A percentile compares a stretch with the other conserved stretches of the same genome.
These are phyloP conservation scores for Saprolegnia diclina DNA, from an alignment of 352 stramenopile species.

Conservation along the genomic window DNA sequence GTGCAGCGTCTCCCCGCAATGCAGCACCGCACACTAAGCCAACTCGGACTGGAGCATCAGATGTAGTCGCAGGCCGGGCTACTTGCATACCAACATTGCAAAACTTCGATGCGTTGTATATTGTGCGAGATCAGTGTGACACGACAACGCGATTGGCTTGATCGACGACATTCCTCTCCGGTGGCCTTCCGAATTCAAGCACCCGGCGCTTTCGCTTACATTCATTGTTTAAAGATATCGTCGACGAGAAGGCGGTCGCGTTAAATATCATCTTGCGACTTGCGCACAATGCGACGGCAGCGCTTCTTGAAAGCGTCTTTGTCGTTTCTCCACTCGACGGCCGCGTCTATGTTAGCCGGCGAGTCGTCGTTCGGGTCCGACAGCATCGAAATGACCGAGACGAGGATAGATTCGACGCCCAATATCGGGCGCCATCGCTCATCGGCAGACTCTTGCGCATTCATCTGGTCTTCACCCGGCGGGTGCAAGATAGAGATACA, in stretches of 20 bases:
- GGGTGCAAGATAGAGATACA: slow-evolving; percentile 99
- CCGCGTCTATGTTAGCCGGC: slow-evolving; percentile 99
- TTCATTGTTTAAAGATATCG: too few relatives aligned
- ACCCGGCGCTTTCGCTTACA: too few relatives aligned
- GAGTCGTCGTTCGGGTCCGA: slow-evolving; percentile 99
- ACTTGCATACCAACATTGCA: too few relatives aligned
- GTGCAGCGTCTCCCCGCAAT: too few relatives aligned
- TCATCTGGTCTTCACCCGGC: slow-evolving; percentile 96
- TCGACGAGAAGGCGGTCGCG: neutral
- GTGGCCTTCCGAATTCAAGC: too few relatives aligned
- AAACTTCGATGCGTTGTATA: too few relatives aligned
- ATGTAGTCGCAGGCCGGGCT: too few relatives aligned
- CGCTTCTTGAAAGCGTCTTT: slow-evolving; percentile 92
- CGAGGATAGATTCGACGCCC: slow-evolving; percentile 92
- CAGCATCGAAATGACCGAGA: slow-evolving; percentile 98
- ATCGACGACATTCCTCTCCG: too few relatives aligned
- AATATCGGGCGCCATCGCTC: slow-evolving; percentile 98
- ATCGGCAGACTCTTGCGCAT: slow-evolving; percentile 96
- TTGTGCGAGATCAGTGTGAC: too few relatives aligned
- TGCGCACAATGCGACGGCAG: slow-evolving; percentile 85
- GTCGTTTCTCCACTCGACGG: slow-evolving; percentile 89
- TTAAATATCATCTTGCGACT: slow-evolving; percentile 92
- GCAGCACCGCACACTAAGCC: too few relatives aligned
- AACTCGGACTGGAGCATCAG: too few relatives aligned
- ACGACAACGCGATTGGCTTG: too few relatives aligned